These are phyloP conservation scores for Naganishia albida DNA, from an alignment of 1,284 basidiomycete genomes.

Conservation along the genomic window DNA sequence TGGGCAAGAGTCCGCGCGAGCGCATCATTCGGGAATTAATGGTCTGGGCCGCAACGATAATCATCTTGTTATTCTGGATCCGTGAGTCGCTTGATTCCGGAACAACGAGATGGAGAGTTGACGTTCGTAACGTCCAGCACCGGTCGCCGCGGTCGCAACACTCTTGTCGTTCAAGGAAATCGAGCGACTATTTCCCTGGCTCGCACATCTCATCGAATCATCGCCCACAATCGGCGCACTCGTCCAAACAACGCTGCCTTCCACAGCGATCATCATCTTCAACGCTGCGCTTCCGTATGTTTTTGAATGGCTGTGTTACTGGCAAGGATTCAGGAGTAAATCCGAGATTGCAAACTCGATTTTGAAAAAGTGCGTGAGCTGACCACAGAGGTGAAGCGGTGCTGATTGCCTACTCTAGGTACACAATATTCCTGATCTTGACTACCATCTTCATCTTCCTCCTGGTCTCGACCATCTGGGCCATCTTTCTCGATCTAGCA, in stretches of 20 bases:
- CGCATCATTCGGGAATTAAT: slow-evolving; percentile 67
- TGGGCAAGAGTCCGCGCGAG: slow-evolving; percentile 65
- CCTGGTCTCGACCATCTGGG: slow-evolving; percentile 84
- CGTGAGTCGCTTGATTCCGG: slow-evolving; percentile 40
- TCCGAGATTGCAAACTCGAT: slow-evolving; percentile 93
- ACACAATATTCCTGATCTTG: slow-evolving; percentile 88
- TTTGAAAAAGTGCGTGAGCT: slow-evolving; percentile 72
- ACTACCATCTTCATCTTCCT: slow-evolving; percentile 97
- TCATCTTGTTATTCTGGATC: slow-evolving; percentile 81
- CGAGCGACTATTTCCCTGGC: slow-evolving; percentile 81
- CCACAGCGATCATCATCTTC: slow-evolving; percentile 82
- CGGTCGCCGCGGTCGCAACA: slow-evolving; percentile 78
- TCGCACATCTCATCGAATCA: slow-evolving; percentile 70
- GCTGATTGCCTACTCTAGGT: slow-evolving; percentile 58
- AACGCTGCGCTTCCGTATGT: slow-evolving; percentile 88
- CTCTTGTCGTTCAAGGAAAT: slow-evolving; percentile 89
- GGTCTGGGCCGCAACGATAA: slow-evolving; percentile 66
- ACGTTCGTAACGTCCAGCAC: slow-evolving; percentile 58
- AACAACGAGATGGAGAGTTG: not conserved
- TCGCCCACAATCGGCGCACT: slow-evolving; percentile 79
- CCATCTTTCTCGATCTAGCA: slow-evolving; percentile 80
- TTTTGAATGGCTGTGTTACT: slow-evolving; percentile 81
- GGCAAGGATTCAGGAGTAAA: slow-evolving; percentile 82
- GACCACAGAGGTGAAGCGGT: not conserved
- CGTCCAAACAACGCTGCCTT: slow-evolving; percentile 89